Evolutionary conservation across 2,329 filamentous ascomycete species (phyloP).

Genomic region (Colletotrichum sp.): DNA sequence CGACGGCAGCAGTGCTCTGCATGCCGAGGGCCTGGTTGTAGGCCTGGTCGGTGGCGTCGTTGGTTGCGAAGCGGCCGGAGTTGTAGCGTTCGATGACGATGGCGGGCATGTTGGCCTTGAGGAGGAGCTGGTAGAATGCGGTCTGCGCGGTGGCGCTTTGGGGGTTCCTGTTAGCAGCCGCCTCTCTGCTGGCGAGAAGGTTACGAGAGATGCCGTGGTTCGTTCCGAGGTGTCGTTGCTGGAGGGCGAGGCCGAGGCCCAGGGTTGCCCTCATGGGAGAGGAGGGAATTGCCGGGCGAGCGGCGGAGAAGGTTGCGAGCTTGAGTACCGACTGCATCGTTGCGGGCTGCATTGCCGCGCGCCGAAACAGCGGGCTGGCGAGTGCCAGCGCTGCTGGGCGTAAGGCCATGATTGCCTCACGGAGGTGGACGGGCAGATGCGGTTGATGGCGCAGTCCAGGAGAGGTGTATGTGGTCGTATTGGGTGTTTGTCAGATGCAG

Average conservation of each 20-base stretch:
- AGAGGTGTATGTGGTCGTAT: background rate
- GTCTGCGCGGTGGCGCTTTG: constrained; percentile 87
- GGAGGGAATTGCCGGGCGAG: background rate
- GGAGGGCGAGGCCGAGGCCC: constrained; percentile 23
- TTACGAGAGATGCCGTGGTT: constrained; percentile 60
- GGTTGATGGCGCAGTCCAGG: background rate
- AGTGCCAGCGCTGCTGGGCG: constrained; percentile 22
- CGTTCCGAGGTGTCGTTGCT: constrained; percentile 37
- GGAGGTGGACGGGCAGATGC: background rate
- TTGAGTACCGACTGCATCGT: constrained; percentile 20
- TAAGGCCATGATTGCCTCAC: constrained; percentile 18
- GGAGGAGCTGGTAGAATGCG: constrained; percentile 89
- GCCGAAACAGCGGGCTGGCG: constrained; percentile 13
- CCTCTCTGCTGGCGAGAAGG: constrained; percentile 84
- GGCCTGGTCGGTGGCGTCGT: constrained; percentile 75
- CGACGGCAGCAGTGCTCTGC: constrained; percentile 28
- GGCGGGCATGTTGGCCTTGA: constrained; percentile 91
- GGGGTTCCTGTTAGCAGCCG: constrained; percentile 91
- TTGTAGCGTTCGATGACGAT: constrained; percentile 92
- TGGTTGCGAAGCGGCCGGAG: constrained; percentile 83
- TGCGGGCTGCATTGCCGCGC: constrained; percentile 12
- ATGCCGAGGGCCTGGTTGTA: constrained; percentile 75
- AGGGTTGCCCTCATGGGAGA: background rate
- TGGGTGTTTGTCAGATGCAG: background rate
- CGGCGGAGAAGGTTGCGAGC: constrained; percentile 1